A percentile compares a stretch with the other conserved stretches of the same genome.
phyloP scores from a whole-genome alignment of 202 grass and related monocot genomes.

The Digitaria exilis region DNA sequence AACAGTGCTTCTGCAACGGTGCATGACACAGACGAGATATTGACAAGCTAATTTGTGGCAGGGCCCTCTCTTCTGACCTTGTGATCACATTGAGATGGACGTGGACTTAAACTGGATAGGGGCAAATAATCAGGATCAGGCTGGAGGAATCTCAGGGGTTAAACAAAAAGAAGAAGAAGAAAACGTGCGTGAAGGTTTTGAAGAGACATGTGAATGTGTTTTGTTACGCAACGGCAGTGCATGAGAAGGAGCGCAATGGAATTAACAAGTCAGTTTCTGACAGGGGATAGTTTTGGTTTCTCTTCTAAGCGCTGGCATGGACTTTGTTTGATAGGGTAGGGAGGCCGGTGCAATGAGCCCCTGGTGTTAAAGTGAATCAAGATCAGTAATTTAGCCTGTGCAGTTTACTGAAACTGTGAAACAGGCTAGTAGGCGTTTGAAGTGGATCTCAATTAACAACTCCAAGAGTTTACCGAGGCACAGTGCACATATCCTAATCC shows the following conservation, averaged over 20 bases:
- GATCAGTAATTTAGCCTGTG: background rate
- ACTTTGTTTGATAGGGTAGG: background rate
- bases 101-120: background rate
- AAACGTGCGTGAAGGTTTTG: background rate
- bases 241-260: too few relatives aligned
- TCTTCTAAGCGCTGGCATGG: background rate
- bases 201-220: background rate
- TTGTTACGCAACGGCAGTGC: background rate
- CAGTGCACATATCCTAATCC: background rate
- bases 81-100: background rate
- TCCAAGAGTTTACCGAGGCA: background rate
- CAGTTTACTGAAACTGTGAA: background rate
- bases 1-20: slow-evolving; percentile 19
- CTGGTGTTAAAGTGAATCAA: background rate
- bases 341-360: too few relatives aligned
- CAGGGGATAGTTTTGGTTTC: background rate
- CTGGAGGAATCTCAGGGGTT: background rate
- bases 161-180: background rate
- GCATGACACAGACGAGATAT: background rate
- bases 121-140: background rate
- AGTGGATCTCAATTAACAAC: too few relatives aligned
- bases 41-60: slow-evolving; percentile 1
- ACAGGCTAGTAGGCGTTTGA: background rate
- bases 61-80: background rate
- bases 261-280: background rate